Evolutionary conservation across 345 rosid species (phyloP).

Genomic region (Mangifera indica): DNA sequence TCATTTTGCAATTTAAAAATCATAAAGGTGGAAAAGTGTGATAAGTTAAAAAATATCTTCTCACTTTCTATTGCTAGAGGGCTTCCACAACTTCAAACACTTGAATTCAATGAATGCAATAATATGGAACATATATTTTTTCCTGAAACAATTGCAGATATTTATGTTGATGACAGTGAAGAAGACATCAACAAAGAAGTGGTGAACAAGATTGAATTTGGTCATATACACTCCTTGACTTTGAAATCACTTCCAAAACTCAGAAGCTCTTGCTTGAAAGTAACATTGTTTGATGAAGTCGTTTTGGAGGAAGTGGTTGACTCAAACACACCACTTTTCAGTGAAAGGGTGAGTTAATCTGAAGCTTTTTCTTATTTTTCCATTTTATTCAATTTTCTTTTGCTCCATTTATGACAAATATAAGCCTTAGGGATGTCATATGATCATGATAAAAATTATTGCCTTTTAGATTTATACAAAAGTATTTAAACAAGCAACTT

Average conservation of each 20-base stretch:
- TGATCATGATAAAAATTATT: neutral
- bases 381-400: too few species aligned
- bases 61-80: too few species aligned
- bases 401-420: too few species aligned
- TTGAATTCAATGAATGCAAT: constrained; percentile 7
- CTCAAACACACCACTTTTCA: too few species aligned
- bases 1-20: constrained; percentile 20
- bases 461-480: neutral
- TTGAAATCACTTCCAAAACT: neutral
- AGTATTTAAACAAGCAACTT: neutral
- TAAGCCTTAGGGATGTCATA: neutral
- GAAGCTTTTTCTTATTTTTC: too few species aligned
- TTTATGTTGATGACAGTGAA: neutral
- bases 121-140: neutral
- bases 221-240: neutral
- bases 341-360: too few species aligned
- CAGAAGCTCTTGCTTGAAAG: neutral
- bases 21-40: too few species aligned
- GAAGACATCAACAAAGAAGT: neutral
- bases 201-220: neutral
- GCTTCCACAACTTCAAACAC: too few species aligned
- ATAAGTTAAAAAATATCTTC: too few species aligned
- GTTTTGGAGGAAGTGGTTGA: neutral
- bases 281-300: neutral
- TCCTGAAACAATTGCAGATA: neutral